Percentiles rank a stretch among this genome's conserved stretches.
Evolutionary conservation across 225 moss, liverwort and hornwort genomes (phyloP).

Genomic region (Polytrichum commune): DNA sequence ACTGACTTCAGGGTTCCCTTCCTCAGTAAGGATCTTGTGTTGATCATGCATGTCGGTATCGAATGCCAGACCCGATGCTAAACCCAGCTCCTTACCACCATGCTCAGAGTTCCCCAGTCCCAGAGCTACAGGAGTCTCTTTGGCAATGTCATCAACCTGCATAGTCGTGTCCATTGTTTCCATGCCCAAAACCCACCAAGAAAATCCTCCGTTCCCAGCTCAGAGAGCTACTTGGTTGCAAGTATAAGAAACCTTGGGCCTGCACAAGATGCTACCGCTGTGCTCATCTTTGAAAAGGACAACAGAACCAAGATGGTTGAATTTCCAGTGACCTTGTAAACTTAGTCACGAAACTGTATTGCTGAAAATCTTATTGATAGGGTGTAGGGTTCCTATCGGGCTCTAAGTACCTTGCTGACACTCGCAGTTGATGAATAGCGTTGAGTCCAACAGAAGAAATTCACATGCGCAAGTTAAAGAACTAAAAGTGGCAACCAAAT

Average conservation of each 20-base stretch:
- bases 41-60: conserved; percentile 5
- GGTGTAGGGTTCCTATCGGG: not conserved
- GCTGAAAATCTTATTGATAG: not conserved
- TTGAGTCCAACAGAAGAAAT: too few relatives aligned
- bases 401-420: not conserved
- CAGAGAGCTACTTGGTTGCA: conserved; percentile 15
- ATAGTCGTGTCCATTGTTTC: conserved; percentile 24
- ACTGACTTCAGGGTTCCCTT: conserved; percentile 7
- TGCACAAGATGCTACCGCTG: not conserved
- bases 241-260: not conserved
- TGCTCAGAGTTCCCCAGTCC: conserved; percentile 2
- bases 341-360: not conserved
- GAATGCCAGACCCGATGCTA: conserved; percentile 13
- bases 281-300: not conserved
- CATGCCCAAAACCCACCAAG: not conserved
- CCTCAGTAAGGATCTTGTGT: conserved; percentile 8
- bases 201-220: conserved; percentile 12
- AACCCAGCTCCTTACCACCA: conserved; percentile 9
- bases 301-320: not conserved
- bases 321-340: not conserved
- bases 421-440: not conserved
- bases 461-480: too few relatives aligned
- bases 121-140: conserved; percentile 19
- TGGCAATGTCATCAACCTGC: conserved; percentile 14
- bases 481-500: too few relatives aligned